Conservation (phyloP, 345 rosid species). For the Trapa incisa region DNA sequence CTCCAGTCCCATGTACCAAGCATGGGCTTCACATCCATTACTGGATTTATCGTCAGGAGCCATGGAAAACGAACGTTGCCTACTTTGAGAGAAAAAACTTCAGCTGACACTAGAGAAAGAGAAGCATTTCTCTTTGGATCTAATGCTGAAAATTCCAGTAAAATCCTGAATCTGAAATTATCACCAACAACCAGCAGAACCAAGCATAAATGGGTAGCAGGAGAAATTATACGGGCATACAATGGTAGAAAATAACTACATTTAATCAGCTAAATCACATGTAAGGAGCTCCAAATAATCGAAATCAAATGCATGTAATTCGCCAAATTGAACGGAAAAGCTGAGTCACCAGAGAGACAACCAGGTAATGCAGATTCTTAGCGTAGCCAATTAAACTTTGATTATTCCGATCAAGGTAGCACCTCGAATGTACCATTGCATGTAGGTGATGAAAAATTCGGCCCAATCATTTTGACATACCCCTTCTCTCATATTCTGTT, state of each 20-base stretch:
- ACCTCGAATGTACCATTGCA: neutral
- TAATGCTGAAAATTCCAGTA: neutral
- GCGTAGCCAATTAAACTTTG: neutral
- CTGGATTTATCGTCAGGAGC: conserved; percentile 9
- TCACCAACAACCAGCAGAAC: neutral
- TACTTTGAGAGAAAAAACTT: conserved; percentile 3
- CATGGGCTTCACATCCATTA: too few relatives aligned
- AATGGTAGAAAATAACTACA: neutral
- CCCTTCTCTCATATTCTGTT: too few relatives aligned
- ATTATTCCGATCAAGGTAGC: neutral
- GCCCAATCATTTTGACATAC: neutral
- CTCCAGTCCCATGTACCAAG: conserved; percentile 23
- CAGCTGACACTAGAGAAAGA: conserved; percentile 6
- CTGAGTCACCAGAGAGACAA: neutral
- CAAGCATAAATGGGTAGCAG: too few relatives aligned
- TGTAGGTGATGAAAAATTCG: neutral
- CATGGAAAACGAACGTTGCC: conserved; percentile 6
- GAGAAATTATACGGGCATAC: neutral
- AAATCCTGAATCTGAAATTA: neutral
- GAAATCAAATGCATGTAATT: neutral
- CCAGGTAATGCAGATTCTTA: neutral
- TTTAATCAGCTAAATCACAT: neutral
- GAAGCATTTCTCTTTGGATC: neutral
- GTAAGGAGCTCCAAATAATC: neutral
- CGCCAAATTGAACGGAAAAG: neutral